phyloP scores from a whole-genome alignment of 768 basidiomycete species.

The Boletus tylopilopsis region DNA sequence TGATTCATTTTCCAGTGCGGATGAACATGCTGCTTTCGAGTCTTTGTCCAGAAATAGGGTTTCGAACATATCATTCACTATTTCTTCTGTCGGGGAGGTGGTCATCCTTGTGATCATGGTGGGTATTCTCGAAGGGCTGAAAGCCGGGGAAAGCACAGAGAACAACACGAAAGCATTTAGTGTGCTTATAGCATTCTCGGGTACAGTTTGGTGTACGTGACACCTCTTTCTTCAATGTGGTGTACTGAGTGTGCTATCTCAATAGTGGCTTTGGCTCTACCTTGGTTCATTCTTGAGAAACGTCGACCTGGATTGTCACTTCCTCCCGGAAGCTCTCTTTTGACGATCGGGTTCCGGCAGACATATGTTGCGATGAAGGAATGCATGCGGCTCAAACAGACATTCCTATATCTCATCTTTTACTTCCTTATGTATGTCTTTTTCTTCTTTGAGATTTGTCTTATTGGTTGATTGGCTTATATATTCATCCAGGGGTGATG shows the following conservation, averaged over 20 bases:
- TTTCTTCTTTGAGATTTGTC: neutral
- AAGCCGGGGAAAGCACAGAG: slow-evolving; percentile 55
- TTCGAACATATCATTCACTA: slow-evolving; percentile 70
- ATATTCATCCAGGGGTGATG: slow-evolving; percentile 54
- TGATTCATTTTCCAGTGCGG: slow-evolving; percentile 27
- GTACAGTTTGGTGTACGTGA: slow-evolving; percentile 66
- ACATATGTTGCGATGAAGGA: slow-evolving; percentile 58
- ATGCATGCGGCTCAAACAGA: slow-evolving; percentile 66
- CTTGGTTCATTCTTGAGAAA: slow-evolving; percentile 73
- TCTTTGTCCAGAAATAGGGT: slow-evolving; percentile 69
- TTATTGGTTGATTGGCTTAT: neutral
- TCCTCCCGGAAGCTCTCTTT: slow-evolving; percentile 50
- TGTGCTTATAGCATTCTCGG: slow-evolving; percentile 73
- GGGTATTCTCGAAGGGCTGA: slow-evolving; percentile 66
- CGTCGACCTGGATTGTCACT: slow-evolving; percentile 60
- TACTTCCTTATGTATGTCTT: slow-evolving; percentile 67
- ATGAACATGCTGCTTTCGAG: slow-evolving; percentile 52
- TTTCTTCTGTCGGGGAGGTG: slow-evolving; percentile 68
- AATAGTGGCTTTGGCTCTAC: slow-evolving; percentile 60
- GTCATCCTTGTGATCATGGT: slow-evolving; percentile 69
- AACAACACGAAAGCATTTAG: slow-evolving; percentile 77
- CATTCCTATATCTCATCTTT: slow-evolving; percentile 68
- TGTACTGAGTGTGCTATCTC: neutral
- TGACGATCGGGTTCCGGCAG: slow-evolving; percentile 68
- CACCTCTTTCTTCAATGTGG: neutral